A percentile compares a stretch with the other conserved stretches of the same genome.
phyloP scores from a whole-genome alignment of 495 filamentous ascomycete species.

The Sphaerosporella brunnea region DNA sequence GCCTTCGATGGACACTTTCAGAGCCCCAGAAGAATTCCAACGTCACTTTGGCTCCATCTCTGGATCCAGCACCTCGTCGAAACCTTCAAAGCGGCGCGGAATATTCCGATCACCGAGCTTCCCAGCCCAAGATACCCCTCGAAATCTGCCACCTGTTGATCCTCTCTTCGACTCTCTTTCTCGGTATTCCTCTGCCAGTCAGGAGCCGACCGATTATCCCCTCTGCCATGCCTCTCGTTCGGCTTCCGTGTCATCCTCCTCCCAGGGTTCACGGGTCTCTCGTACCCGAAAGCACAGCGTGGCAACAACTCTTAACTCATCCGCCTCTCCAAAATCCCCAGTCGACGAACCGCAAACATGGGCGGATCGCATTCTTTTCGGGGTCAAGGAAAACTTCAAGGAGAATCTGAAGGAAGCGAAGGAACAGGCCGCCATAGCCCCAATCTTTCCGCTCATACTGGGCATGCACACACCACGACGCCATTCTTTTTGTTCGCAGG shows the following conservation, averaged over 20 bases:
- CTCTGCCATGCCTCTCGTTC: background rate
- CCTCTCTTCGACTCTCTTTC: background rate
- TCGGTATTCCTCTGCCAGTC: background rate
- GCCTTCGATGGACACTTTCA: background rate
- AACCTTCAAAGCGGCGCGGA: too few species aligned
- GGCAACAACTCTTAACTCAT: background rate
- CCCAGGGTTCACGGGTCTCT: background rate
- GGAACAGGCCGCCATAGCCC: background rate
- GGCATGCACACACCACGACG: background rate
- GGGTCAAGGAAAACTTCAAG: too few species aligned
- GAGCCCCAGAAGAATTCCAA: too few species aligned
- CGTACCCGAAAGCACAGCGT: background rate
- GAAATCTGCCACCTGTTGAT: too few species aligned
- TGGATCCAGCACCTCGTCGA: too few species aligned
- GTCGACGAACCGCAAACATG: background rate
- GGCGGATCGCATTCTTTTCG: slow-evolving; percentile 3
- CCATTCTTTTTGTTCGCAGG: background rate
- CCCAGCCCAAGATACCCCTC: too few species aligned
- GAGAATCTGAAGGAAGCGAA: too few species aligned
- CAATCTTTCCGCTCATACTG: too few species aligned
- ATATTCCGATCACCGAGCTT: too few species aligned
- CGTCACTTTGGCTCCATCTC: too few species aligned
- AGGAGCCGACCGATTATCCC: background rate
- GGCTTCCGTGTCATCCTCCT: background rate
- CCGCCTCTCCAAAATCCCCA: too few species aligned